Conservation (phyloP, 2,329 filamentous ascomycete genomes). For the Aureobasidium vineae region DNA sequence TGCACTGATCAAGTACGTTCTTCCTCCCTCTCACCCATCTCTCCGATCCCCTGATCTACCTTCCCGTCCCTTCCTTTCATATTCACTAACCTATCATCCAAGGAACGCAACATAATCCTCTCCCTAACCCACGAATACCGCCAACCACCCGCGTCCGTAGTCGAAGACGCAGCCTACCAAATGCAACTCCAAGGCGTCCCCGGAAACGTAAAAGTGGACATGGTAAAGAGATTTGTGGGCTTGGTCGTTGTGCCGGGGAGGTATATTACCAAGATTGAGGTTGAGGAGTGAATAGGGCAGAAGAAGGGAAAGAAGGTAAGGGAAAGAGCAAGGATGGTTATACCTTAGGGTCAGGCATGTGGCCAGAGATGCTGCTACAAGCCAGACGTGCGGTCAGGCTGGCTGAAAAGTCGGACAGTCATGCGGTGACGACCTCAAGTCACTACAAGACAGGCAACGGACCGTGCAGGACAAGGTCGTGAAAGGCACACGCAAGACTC, state of each 20-base stretch:
- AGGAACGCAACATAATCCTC: constrained; percentile 76
- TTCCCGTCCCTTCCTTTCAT: neutral
- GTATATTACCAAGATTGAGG: constrained; percentile 82
- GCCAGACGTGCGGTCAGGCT: neutral
- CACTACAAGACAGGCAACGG: neutral
- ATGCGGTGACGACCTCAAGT: too few species aligned
- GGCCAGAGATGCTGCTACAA: neutral
- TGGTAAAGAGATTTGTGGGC: constrained; percentile 83
- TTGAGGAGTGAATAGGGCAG: constrained; percentile 61
- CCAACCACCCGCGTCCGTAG: constrained; percentile 55
- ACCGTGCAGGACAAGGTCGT: too few species aligned
- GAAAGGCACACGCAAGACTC: too few species aligned
- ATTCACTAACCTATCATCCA: too few species aligned
- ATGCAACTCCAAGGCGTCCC: constrained; percentile 32
- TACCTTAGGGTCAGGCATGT: too few species aligned
- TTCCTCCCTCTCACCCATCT: neutral
- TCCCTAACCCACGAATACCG: constrained; percentile 87
- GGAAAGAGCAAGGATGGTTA: neutral
- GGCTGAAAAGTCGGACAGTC: too few species aligned
- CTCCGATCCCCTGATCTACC: too few species aligned
- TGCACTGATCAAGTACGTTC: constrained; percentile 79
- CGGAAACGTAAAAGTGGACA: constrained; percentile 59
- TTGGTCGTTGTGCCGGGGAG: constrained; percentile 85
- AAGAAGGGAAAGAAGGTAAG: neutral
- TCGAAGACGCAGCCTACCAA: constrained; percentile 39